A percentile compares a stretch with the other conserved stretches of the same genome.
Conservation (phyloP, 768 basidiomycete genomes). For the Termitomyces sp. region DNA sequence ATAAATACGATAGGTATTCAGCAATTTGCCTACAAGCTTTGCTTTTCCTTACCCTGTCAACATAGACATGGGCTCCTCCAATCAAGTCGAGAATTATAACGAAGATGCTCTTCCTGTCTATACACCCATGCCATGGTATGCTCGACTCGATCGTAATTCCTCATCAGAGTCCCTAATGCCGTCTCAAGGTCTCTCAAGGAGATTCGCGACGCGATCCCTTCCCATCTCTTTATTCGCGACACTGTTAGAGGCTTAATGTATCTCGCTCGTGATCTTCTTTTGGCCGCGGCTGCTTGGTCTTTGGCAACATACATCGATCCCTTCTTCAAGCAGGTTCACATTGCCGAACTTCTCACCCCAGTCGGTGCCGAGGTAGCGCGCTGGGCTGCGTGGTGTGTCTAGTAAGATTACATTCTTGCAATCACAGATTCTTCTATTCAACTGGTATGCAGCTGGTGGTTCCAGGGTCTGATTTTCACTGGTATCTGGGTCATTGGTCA, state of each 20-base stretch:
- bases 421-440: neutral
- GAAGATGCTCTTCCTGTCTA: conserved; percentile 41
- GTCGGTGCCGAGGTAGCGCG: conserved; percentile 33
- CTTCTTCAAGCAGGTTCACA: conserved; percentile 27
- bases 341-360: conserved; percentile 25
- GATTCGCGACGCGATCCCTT: conserved; percentile 47
- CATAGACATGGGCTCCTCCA: conserved; percentile 14
- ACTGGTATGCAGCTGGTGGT: conserved; percentile 47
- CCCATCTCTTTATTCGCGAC: conserved; percentile 41
- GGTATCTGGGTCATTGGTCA: conserved; percentile 61
- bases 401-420: conserved; percentile 30
- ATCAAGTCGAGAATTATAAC: conserved; percentile 23
- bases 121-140: conserved; percentile 46
- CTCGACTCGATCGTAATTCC: neutral
- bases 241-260: conserved; percentile 38
- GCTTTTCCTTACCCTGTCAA: conserved; percentile 9
- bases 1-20: conserved; percentile 10
- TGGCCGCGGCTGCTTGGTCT: conserved; percentile 41
- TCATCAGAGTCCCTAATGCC: neutral
- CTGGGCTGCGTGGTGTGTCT: conserved; percentile 43
- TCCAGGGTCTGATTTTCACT: conserved; percentile 54
- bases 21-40: neutral
- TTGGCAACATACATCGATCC: conserved; percentile 43
- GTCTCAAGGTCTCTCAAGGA: conserved; percentile 42
- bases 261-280: conserved; percentile 42